Conservation (phyloP, 257 asterid species). For the Nicotiana undulata region DNA sequence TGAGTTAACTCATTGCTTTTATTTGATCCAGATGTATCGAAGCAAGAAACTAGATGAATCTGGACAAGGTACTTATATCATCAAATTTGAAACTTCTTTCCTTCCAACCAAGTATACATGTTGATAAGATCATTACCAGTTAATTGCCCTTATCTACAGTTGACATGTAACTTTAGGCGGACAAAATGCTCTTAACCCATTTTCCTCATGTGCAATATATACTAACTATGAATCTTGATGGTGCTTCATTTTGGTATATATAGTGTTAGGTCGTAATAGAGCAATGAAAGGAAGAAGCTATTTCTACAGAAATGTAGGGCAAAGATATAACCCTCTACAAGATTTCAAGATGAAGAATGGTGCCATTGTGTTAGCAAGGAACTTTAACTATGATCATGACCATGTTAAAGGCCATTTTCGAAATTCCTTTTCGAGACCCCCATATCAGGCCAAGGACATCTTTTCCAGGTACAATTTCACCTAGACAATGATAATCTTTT, state of each 20-base stretch:
- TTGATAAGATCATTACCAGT: background rate
- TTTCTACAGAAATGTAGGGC: constrained; percentile 21
- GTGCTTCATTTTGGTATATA: constrained; percentile 16
- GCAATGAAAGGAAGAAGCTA: constrained; percentile 37
- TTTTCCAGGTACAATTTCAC: constrained; percentile 33
- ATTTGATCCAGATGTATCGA: constrained; percentile 67
- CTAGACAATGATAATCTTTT: background rate
- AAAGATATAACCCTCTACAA: constrained; percentile 40
- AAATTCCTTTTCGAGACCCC: constrained; percentile 11
- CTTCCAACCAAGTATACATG: background rate
- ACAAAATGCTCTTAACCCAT: no score
- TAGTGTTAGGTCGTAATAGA: constrained; percentile 68
- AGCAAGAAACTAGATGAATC: constrained; percentile 83
- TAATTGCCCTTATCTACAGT: background rate
- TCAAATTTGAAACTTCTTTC: background rate
- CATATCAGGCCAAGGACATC: constrained; percentile 16
- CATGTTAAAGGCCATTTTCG: background rate
- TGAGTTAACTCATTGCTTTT: background rate
- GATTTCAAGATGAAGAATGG: constrained; percentile 51
- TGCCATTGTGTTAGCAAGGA: constrained; percentile 37
- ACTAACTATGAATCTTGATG: no score
- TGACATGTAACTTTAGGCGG: no score
- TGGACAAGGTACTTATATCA: constrained; percentile 53
- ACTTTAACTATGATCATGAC: constrained; percentile 9
- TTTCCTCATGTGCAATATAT: no score